phyloP scores from a whole-genome alignment of 371 early-diverging fungal species.

The Nosema bombycis region DNA sequence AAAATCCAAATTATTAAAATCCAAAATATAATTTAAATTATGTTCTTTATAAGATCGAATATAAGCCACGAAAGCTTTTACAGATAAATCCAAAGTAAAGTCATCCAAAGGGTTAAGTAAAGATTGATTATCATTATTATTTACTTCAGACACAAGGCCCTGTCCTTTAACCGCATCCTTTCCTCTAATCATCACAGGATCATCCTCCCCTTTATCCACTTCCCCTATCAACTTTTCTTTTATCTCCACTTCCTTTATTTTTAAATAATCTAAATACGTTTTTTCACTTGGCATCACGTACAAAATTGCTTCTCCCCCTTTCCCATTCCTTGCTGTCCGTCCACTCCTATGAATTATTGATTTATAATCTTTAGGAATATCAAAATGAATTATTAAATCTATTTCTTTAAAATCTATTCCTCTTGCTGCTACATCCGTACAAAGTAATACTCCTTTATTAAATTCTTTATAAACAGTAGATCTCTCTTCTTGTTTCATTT shows the following conservation, averaged over 20 bases:
- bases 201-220: no score
- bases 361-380: conserved; percentile 87
- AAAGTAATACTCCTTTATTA: conserved; percentile 65
- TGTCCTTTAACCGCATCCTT: no score
- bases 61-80: conserved; percentile 64
- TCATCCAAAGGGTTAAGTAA: background rate
- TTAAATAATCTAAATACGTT: conserved; percentile 54
- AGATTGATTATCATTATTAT: conserved; percentile 2
- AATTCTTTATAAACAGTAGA: conserved; percentile 79
- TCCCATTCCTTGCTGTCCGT: conserved; percentile 82
- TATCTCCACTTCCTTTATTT: conserved; percentile 34
- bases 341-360: conserved; percentile 93
- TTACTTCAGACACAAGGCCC: no score
- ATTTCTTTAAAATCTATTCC: conserved; percentile 63
- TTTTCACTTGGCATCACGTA: conserved; percentile 61
- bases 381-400: conserved; percentile 66
- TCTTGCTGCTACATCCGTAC: conserved; percentile 63
- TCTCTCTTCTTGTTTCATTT: conserved; percentile 81
- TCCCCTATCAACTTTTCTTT: conserved; percentile 1
- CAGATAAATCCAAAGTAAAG: conserved; percentile 14
- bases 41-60: conserved; percentile 65
- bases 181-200: no score
- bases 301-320: conserved; percentile 73
- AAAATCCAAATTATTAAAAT: conserved; percentile 61
- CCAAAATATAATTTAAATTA: conserved; percentile 56